Base-by-base conservation (phyloP, 305 asterid genomes). In the Fraxinus albicans region DNA sequence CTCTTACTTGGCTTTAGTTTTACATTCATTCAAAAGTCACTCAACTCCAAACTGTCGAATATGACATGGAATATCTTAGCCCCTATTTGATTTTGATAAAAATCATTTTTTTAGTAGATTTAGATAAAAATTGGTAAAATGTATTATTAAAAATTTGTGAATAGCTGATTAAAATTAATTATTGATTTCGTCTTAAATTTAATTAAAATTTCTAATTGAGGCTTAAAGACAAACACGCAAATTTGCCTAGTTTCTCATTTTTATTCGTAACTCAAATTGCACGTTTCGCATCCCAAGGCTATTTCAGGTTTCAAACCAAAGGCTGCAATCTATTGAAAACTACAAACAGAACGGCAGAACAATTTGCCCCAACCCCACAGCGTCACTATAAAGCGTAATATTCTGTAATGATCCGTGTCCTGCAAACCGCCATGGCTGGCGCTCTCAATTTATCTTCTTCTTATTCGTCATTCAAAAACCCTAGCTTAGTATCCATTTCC, bases 381-480 rank as follows among this genome's bases (percentile, higher is more conserved):
- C 81, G 27, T 80, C 83, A 42, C 47, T 80, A 73, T 85, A 81
- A 67, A 83, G 31, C 81, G 76, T 33, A 77, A n/a, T 31, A 2
- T 79, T 33, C 23, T n/a, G 40, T 17, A 72, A 93, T 90, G 97
- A 86, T 80, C 13, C 84, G 83, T 74, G 86, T 89, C 88, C 89
- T 87, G 70, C 86, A 73, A 73, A 40, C 86, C 78, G 89, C 89
- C 87, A 94, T 94, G 98, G 80, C 89, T 33, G 83, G 85, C 87
- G 90, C 91, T 70, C 25, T 87, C 94, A 13, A 77, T 84, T 73
- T 88, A 23, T 84, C 89, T 47, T 81, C 93, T 21, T 82, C 77
- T 17, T 55, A n/a, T 31, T 25, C 83, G 27, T 65, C 85, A 53
- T 27, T 82, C 72, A 88, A 78, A 77, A 87, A 80, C 83, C 85